Evolutionary conservation across 1,284 basidiomycete genomes (phyloP).

Genomic region (Peniophora sp.): DNA sequence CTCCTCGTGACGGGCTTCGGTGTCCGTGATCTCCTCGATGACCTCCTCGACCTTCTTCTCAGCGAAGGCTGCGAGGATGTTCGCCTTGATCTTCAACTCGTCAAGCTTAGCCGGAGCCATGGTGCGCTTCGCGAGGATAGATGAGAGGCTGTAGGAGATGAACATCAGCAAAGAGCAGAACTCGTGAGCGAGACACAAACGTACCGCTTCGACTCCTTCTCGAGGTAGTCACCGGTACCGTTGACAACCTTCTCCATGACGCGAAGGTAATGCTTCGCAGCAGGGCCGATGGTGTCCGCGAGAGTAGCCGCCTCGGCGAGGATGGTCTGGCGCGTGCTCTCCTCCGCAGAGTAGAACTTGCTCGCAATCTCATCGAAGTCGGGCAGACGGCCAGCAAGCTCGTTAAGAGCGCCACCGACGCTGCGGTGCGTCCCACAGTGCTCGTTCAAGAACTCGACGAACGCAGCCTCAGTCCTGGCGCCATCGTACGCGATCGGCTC

Average conservation of each 20-base stretch:
- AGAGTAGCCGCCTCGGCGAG: slow-evolving; percentile 53
- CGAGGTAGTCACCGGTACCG: slow-evolving; percentile 70
- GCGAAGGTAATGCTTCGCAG: slow-evolving; percentile 79
- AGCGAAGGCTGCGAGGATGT: slow-evolving; percentile 76
- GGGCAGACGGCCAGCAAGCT: slow-evolving; percentile 76
- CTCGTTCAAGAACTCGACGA: slow-evolving; percentile 76
- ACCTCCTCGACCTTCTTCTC: slow-evolving; percentile 39
- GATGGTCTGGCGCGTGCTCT: slow-evolving; percentile 50
- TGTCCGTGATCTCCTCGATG: slow-evolving; percentile 20
- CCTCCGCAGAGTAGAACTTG: slow-evolving; percentile 65
- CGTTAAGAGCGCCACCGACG: slow-evolving; percentile 74
- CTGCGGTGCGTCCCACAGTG: slow-evolving; percentile 83
- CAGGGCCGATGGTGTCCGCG: slow-evolving; percentile 35
- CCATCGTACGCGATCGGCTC: slow-evolving; percentile 63
- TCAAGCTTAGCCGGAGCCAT: slow-evolving; percentile 79
- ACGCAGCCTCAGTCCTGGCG: slow-evolving; percentile 59
- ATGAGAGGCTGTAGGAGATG: slow-evolving; percentile 39
- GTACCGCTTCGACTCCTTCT: slow-evolving; percentile 82
- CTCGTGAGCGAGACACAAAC: slow-evolving; percentile 24
- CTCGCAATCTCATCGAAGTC: slow-evolving; percentile 76
- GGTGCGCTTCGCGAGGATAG: slow-evolving; percentile 68
- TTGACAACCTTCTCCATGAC: slow-evolving; percentile 87
- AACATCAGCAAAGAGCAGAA: no score
- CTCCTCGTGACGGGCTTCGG: slow-evolving; percentile 22
- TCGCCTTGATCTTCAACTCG: slow-evolving; percentile 89